Evolutionary conservation across 306 rosid genomes (phyloP).

Genomic region (Lathyrus oleraceus): DNA sequence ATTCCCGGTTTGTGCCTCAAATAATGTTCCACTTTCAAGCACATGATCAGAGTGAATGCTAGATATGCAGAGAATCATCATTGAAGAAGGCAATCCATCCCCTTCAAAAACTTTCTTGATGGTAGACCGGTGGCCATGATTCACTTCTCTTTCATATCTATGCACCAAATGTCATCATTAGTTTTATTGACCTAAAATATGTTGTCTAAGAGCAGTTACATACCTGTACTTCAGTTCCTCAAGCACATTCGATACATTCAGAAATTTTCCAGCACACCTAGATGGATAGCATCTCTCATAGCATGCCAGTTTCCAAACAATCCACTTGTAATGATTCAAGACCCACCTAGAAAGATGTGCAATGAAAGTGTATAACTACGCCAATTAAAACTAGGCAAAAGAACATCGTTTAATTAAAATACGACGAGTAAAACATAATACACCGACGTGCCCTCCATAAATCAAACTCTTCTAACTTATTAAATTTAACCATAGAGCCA

Average conservation of each 20-base stretch:
- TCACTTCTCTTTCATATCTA: conserved; percentile 94
- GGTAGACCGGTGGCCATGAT: conserved; percentile 82
- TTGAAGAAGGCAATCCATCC: conserved; percentile 73
- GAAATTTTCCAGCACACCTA: conserved; percentile 52
- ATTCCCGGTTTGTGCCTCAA: conserved; percentile 31
- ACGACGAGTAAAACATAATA: no score
- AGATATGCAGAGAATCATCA: conserved; percentile 85
- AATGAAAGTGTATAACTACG: conserved; percentile 24
- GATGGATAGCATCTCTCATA: conserved; percentile 70
- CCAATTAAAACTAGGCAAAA: conserved; percentile 18
- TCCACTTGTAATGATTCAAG: conserved; percentile 86
- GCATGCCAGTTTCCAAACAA: conserved; percentile 92
- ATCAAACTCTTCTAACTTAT: no score
- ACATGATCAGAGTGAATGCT: conserved; percentile 52
- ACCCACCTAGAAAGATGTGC: conserved; percentile 71
- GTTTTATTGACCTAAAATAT: conserved; percentile 33
- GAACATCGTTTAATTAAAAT: not conserved
- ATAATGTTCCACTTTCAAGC: conserved; percentile 39
- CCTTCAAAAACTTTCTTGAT: conserved; percentile 89
- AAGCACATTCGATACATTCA: conserved; percentile 68
- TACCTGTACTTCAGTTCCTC: conserved; percentile 96
- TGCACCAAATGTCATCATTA: conserved; percentile 18
- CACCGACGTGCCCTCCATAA: no score
- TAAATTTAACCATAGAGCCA: no score
- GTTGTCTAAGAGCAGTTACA: conserved; percentile 22